Evolutionary conservation across 1,139 yeast genomes (phyloP).

Genomic region (Blastobotrys malaysiensis): DNA sequence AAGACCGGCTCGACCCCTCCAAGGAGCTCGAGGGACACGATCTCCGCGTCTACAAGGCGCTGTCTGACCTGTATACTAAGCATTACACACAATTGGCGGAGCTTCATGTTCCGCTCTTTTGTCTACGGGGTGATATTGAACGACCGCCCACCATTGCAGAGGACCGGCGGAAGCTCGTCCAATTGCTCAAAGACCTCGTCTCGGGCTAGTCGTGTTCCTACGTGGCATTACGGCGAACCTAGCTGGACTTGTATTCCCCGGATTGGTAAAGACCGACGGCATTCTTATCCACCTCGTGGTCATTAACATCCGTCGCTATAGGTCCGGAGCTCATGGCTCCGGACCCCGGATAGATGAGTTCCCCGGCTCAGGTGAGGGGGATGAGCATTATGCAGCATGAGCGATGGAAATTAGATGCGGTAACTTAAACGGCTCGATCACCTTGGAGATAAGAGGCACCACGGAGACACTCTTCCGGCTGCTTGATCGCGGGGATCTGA

Average conservation of each 20-base stretch:
- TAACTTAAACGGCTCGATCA: not conserved
- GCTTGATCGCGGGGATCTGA: not conserved
- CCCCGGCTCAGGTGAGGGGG: not conserved
- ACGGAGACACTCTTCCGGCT: not conserved
- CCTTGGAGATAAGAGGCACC: not conserved
- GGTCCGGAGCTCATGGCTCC: not conserved
- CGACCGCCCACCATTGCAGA: slow-evolving; percentile 6
- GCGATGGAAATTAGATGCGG: too few species aligned
- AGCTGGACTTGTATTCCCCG: not conserved
- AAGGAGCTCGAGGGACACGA: slow-evolving; percentile 18
- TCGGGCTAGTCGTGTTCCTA: not conserved
- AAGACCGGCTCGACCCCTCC: not conserved
- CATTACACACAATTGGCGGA: slow-evolving; percentile 19
- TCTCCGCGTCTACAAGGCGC: slow-evolving; percentile 17
- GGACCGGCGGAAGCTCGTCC: slow-evolving; percentile 20
- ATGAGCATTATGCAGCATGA: not conserved
- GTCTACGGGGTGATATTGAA: slow-evolving; percentile 13
- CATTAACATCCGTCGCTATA: not conserved
- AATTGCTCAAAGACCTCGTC: slow-evolving; percentile 20
- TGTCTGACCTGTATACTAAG: slow-evolving; percentile 15
- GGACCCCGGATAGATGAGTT: not conserved
- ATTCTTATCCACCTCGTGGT: not conserved
- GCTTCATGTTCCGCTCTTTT: slow-evolving; percentile 26
- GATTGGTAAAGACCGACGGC: not conserved
- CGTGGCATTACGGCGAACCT: not conserved